Conservation (phyloP, 768 basidiomycete genomes). For the Agrocybe chaxingu region DNA sequence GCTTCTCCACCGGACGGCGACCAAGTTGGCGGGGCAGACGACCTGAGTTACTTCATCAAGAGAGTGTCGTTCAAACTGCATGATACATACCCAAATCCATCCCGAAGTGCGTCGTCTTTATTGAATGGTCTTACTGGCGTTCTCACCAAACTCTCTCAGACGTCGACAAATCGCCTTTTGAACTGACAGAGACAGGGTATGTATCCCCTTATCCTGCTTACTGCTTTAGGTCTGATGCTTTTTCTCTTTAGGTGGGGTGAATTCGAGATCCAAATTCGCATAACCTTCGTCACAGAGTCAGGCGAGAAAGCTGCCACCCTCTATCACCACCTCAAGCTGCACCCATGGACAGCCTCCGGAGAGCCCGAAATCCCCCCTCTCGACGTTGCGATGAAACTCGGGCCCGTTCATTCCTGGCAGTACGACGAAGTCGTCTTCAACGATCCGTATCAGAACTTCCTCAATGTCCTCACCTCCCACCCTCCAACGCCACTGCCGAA, state of each 20-base stretch:
- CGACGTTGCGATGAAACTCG: constrained; percentile 61
- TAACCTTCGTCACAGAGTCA: constrained; percentile 86
- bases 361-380: constrained; percentile 68
- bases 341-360: constrained; percentile 72
- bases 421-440: constrained; percentile 98
- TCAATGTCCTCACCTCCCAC: constrained; percentile 75
- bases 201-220: constrained; percentile 13
- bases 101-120: constrained; percentile 61
- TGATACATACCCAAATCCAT: constrained; percentile 91
- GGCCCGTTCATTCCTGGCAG: constrained; percentile 95
- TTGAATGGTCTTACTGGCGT: background rate
- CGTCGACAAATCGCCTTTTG: constrained; percentile 90
- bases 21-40: constrained; percentile 86
- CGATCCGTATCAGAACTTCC: constrained; percentile 87
- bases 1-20: constrained; percentile 71
- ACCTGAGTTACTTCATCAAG: constrained; percentile 89
- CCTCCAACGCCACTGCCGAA: constrained; percentile 82
- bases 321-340: constrained; percentile 94
- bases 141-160: constrained; percentile 41
- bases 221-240: background rate
- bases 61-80: constrained; percentile 97
- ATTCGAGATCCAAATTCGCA: constrained; percentile 92
- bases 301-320: constrained; percentile 86
- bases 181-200: constrained; percentile 93
- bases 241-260: constrained; percentile 83